Conservation (phyloP, 805 yeast genomes). For the Kuraishia molischiana region DNA sequence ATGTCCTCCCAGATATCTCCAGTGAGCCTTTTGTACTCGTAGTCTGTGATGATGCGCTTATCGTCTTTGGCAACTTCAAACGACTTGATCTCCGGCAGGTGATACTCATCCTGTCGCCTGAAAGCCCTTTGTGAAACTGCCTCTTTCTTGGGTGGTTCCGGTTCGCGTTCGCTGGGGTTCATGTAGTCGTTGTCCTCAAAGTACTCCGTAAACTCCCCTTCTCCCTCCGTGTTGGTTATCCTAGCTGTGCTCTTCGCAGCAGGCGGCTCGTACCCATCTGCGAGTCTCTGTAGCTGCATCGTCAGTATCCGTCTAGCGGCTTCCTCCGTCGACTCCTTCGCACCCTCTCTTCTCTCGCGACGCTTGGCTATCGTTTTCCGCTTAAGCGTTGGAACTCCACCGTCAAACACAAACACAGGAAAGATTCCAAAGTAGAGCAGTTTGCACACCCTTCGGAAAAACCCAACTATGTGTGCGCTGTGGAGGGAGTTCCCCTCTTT, state of each 20-base stretch:
- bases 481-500: conserved; percentile 66
- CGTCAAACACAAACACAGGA: conserved; percentile 93
- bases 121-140: conserved; percentile 20
- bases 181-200: conserved; percentile 23
- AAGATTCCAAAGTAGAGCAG: conserved; percentile 74
- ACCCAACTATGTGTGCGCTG: conserved; percentile 90
- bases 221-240: conserved; percentile 12
- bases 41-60: conserved; percentile 62
- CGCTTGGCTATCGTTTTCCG: conserved; percentile 68
- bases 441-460: conserved; percentile 88
- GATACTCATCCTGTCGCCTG: conserved; percentile 69
- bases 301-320: conserved; percentile 81
- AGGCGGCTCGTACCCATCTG: conserved; percentile 18
- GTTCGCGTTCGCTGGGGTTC: conserved; percentile 5
- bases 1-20: conserved; percentile 48
- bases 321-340: conserved; percentile 54
- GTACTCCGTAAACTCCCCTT: conserved; percentile 22
- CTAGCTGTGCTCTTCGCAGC: conserved; percentile 2
- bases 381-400: conserved; percentile 85
- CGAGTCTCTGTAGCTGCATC: conserved; percentile 57
- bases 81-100: conserved; percentile 61
- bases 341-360: conserved; percentile 63
- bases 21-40: conserved; percentile 56
- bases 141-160: conserved; percentile 5
- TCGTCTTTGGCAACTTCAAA: conserved; percentile 49